A percentile compares a stretch with the other conserved stretches of the same genome.
These are phyloP conservation scores for Backusella psychrophila DNA, from an alignment of 192 early-diverging fungal genomes.

Conservation along the genomic window DNA sequence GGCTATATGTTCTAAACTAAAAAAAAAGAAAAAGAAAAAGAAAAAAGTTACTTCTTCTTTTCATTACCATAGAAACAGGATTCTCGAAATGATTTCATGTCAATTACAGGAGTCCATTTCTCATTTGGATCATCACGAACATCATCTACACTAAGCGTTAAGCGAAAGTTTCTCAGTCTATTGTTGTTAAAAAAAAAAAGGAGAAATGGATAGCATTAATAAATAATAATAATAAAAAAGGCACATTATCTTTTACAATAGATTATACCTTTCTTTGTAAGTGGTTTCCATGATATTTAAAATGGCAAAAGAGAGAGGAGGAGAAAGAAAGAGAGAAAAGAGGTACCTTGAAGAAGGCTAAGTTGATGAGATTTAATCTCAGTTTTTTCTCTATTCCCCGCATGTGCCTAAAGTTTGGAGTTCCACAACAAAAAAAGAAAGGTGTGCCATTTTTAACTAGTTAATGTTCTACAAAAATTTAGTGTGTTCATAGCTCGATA, in stretches of 20 bases:
- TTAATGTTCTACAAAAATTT: slow-evolving; percentile 7
- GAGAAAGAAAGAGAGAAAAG: not conserved
- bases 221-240: too few relatives aligned
- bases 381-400: not conserved
- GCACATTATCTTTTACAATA: not conserved
- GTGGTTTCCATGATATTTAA: slow-evolving; percentile 19
- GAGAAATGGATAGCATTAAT: not conserved
- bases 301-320: not conserved
- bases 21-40: not conserved
- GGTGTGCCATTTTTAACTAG: not conserved
- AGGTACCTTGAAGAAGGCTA: not conserved
- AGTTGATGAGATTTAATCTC: not conserved
- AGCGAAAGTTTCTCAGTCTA: slow-evolving; percentile 29
- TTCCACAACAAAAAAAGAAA: not conserved
- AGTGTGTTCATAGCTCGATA: not conserved
- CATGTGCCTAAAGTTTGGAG: not conserved
- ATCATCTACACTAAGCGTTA: slow-evolving; percentile 8
- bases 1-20: not conserved
- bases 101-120: slow-evolving; percentile 36
- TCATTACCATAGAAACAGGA: slow-evolving; percentile 54
- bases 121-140: slow-evolving; percentile 12
- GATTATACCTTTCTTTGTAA: slow-evolving; percentile 32
- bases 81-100: slow-evolving; percentile 48
- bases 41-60: not conserved
- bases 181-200: not conserved